These are phyloP conservation scores for Hirsutella rhossiliensis DNA, from an alignment of 2,329 filamentous ascomycete species.

Conservation along the genomic window DNA sequence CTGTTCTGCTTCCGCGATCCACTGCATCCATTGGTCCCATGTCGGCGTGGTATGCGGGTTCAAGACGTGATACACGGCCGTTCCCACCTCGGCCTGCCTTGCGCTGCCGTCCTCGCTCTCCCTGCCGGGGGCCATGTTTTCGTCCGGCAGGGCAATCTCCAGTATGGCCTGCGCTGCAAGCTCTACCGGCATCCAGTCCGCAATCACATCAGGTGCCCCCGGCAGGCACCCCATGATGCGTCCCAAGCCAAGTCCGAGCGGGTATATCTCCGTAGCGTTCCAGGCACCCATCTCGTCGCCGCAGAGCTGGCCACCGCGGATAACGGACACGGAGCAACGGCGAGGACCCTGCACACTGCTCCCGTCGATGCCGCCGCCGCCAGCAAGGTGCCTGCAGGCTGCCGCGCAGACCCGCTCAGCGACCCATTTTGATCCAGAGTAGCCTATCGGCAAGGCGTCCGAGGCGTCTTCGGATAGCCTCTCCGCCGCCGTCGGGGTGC, in stretches of 20 bases:
- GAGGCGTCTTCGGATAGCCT: slow-evolving; percentile 4
- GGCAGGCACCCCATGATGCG: slow-evolving; percentile 23
- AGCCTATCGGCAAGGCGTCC: slow-evolving; percentile 25
- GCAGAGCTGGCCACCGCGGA: slow-evolving; percentile 39
- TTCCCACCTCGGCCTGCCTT: neutral
- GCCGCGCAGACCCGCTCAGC: slow-evolving; percentile 22
- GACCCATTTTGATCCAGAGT: slow-evolving; percentile 29
- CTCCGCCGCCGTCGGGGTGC: slow-evolving; percentile 20
- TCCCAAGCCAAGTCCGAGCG: slow-evolving; percentile 35
- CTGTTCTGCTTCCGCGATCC: slow-evolving; percentile 3
- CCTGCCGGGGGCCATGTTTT: neutral
- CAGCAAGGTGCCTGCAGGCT: neutral
- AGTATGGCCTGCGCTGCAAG: slow-evolving; percentile 26
- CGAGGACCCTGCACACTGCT: no score
- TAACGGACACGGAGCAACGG: slow-evolving; percentile 14
- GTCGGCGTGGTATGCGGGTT: slow-evolving; percentile 8
- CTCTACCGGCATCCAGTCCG: slow-evolving; percentile 39
- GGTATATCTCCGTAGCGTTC: slow-evolving; percentile 39
- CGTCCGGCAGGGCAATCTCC: slow-evolving; percentile 15
- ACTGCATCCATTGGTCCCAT: slow-evolving; percentile 11
- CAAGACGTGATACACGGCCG: slow-evolving; percentile 10
- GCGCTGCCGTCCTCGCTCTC: neutral
- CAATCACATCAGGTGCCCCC: slow-evolving; percentile 9
- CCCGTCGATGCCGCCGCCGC: no score
- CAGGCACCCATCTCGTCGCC: slow-evolving; percentile 35